Conservation (phyloP, 2,329 filamentous ascomycete species). For the Penicillium sclerotigenum region DNA sequence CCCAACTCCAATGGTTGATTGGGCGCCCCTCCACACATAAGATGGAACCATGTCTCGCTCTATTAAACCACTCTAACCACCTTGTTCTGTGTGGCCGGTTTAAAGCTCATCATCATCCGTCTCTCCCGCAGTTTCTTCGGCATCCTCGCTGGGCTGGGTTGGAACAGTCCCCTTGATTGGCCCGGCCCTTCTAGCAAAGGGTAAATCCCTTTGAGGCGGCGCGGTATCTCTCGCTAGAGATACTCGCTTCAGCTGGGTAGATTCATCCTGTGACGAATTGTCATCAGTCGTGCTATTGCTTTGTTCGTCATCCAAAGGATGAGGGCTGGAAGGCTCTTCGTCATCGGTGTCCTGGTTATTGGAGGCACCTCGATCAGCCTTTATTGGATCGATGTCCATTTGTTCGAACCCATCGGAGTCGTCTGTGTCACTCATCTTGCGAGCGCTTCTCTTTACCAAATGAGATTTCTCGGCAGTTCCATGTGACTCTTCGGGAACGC, state of each 20-base stretch:
- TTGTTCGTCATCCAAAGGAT: slow-evolving; percentile 36
- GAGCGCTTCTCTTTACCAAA: slow-evolving; percentile 29
- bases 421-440: slow-evolving; percentile 20
- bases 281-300: slow-evolving; percentile 32
- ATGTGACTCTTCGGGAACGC: slow-evolving; percentile 8
- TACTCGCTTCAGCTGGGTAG: not conserved
- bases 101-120: slow-evolving; percentile 45
- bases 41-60: not conserved
- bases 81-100: not conserved
- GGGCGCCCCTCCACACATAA: not conserved
- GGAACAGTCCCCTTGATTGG: slow-evolving; percentile 3
- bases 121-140: slow-evolving; percentile 33
- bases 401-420: slow-evolving; percentile 37
- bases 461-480: slow-evolving; percentile 16
- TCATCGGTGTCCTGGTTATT: slow-evolving; percentile 27
- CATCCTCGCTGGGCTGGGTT: slow-evolving; percentile 11
- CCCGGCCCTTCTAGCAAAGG: slow-evolving; percentile 33
- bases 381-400: slow-evolving; percentile 35
- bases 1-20: not conserved
- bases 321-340: slow-evolving; percentile 28
- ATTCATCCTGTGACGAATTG: slow-evolving; percentile 12
- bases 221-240: slow-evolving; percentile 4
- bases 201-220: slow-evolving; percentile 42
- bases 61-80: not conserved
- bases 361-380: slow-evolving; percentile 4